Evolutionary conservation across 345 rosid species (phyloP).

Genomic region (Microcos paniculata): DNA sequence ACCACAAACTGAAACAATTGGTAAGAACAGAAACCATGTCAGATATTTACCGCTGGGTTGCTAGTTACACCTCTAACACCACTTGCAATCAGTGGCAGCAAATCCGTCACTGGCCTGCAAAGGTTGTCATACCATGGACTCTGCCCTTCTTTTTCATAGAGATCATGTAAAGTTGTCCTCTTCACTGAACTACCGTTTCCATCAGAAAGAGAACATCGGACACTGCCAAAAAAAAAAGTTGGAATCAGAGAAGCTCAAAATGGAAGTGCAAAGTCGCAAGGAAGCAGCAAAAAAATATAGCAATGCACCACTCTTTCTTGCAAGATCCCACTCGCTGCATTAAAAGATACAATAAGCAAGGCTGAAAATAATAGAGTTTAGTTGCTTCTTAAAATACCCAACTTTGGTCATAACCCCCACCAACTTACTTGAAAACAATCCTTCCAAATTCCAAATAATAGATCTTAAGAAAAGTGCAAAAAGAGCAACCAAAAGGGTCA

Average conservation of each 20-base stretch:
- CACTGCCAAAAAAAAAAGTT: constrained; percentile 41
- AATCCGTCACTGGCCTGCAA: constrained; percentile 91
- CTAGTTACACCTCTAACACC: constrained; percentile 99
- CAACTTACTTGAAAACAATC: neutral
- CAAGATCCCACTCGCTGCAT: neutral
- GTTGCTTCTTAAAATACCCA: neutral
- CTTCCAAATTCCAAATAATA: neutral
- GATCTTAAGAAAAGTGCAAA: neutral
- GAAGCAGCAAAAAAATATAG: neutral
- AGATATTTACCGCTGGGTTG: constrained; percentile 83
- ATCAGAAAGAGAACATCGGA: constrained; percentile 58
- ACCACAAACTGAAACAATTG: neutral
- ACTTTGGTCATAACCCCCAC: neutral
- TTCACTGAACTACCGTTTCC: constrained; percentile 58
- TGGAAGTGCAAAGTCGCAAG: neutral
- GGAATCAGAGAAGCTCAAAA: neutral
- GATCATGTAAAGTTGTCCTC: constrained; percentile 87
- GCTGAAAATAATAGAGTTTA: neutral
- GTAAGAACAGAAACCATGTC: neutral
- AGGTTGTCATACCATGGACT: constrained; percentile 99
- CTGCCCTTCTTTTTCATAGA: constrained; percentile 88
- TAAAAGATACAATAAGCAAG: neutral
- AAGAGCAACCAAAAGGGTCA: neutral
- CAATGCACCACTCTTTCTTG: neutral
- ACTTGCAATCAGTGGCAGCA: constrained; percentile 75